Base-by-base conservation (phyloP, 1,284 basidiomycete genomes). In the Exobasidium cylindrosporum region DNA sequence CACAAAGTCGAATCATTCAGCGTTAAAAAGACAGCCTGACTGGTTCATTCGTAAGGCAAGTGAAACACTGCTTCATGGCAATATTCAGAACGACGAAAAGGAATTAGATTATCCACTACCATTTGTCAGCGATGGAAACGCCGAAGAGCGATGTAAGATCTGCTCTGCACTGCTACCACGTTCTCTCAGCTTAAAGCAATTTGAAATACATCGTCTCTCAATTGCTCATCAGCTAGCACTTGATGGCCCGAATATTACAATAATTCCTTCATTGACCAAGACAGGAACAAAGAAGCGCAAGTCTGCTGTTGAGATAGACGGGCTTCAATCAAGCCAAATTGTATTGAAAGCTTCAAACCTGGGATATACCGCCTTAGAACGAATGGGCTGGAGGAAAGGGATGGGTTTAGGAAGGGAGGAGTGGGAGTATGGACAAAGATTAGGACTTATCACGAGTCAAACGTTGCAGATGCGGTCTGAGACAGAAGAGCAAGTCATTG, bases 381-480 rank as follows among this genome's bases (percentile, higher is more conserved):
- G 47, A 24, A 50, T 50, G 47, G 47, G 47, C 10, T 50, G 47
- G 47, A 24, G 47, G 29, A 31, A 14, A 24, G 47, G 47, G 23
- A 50, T 50, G 47, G 47, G 47, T 10, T 50, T 50, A 31, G 47
- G 47, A 10, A 50, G 47, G 47, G 21, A 7, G 7, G 47, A 50
- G 29, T 50, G 29, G 24, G 47, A 50, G 21, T 23, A 10, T 14
- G 47, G 24, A 7, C 10, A 7, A 7, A 50, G 10, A 23, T 14
- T 50, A 50, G 47, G 29, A 7, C 14, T 50, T 7, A 21, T 7
- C 7, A 50, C 10, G 47, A 50, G 47, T 7, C 10, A 26, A 21
- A 50, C 47, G 10, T 7, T 50, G 7, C 10, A 26, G 47, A 50
- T 21, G 10, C 10, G 7, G 7, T 7, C 47, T 7, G 24, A 14